A percentile compares a stretch with the other conserved stretches of the same genome.
These are phyloP conservation scores for Auxenochlorella pyrenoidosa DNA, from an alignment of 139 green algal genomes.

Conservation along the genomic window DNA sequence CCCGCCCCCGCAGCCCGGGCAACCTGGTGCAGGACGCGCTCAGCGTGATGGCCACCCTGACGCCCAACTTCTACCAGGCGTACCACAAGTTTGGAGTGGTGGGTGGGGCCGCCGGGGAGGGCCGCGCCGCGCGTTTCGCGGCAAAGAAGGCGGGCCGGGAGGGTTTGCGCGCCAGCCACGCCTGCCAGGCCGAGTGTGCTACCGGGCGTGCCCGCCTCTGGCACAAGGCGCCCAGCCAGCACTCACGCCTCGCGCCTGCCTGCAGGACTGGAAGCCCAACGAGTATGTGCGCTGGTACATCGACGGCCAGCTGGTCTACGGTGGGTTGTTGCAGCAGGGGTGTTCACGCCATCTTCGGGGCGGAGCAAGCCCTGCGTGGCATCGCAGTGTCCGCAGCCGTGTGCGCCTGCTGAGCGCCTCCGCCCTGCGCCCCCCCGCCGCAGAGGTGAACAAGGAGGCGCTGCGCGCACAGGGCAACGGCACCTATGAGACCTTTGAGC, in stretches of 20 bases:
- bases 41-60: background rate
- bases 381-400: background rate
- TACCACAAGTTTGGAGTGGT: slow-evolving; percentile 14
- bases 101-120: too few relatives aligned
- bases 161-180: too few relatives aligned
- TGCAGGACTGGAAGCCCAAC: slow-evolving; percentile 31
- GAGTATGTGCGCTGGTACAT: slow-evolving; percentile 52
- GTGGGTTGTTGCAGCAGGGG: background rate
- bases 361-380: background rate
- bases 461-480: slow-evolving; percentile 11
- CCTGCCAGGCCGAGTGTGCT: too few relatives aligned
- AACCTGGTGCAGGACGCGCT: background rate
- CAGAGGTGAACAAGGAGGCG: slow-evolving; percentile 41
- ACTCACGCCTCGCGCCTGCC: background rate
- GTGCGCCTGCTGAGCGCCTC: background rate
- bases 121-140: too few relatives aligned
- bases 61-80: background rate
- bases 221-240: too few relatives aligned
- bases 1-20: background rate
- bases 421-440: background rate
- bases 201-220: too few relatives aligned
- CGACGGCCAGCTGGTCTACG: slow-evolving; percentile 37
- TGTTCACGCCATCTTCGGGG: too few relatives aligned
- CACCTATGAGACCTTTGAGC: slow-evolving; percentile 20
- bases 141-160: too few relatives aligned